These are phyloP conservation scores for Mucuna pruriens DNA, from an alignment of 306 rosid genomes.

Conservation along the genomic window DNA sequence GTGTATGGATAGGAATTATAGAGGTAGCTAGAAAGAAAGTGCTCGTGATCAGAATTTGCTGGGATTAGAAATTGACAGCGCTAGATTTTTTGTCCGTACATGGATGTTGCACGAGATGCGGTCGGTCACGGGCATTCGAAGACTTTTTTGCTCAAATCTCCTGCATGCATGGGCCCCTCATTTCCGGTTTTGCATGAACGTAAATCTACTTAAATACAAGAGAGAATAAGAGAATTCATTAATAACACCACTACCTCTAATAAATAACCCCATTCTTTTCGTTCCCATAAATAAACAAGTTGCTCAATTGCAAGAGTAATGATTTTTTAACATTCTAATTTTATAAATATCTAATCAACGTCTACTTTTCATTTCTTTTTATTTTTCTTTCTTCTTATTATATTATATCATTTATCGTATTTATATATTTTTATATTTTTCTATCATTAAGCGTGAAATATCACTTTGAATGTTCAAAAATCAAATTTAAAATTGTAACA, in stretches of 20 bases:
- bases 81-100: conserved; percentile 45
- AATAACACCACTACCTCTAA: background rate
- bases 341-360: too few species aligned
- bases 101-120: conserved; percentile 44
- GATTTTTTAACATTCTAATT: too few species aligned
- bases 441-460: too few species aligned
- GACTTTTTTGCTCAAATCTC: conserved; percentile 31
- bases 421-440: too few species aligned
- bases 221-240: background rate
- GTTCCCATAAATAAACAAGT: background rate
- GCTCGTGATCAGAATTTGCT: conserved; percentile 43
- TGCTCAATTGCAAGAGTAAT: background rate
- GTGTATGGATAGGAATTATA: conserved; percentile 29
- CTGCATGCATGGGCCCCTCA: conserved; percentile 12
- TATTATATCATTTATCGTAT: too few species aligned
- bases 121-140: conserved; percentile 72
- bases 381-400: too few species aligned
- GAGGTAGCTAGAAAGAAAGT: background rate
- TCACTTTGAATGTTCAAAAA: too few species aligned
- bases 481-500: too few species aligned
- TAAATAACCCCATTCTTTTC: background rate
- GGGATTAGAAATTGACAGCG: conserved; percentile 26
- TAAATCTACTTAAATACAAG: background rate
- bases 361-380: too few species aligned
- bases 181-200: conserved; percentile 4